phyloP scores from a whole-genome alignment of 768 basidiomycete genomes.

The Serendipita indica region DNA sequence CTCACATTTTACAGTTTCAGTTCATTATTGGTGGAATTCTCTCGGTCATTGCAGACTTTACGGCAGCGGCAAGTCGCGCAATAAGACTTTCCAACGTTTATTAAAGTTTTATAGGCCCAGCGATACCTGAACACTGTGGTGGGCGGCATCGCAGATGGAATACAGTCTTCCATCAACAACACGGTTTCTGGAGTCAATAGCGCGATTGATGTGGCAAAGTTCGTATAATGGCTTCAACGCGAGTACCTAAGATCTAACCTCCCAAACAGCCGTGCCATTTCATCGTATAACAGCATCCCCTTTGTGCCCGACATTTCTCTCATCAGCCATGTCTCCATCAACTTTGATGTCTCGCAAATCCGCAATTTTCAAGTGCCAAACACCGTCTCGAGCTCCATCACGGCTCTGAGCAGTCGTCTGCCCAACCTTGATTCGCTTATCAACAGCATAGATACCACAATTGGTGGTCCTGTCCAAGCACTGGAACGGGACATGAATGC shows the following conservation, averaged over 20 bases:
- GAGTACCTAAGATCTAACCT: no score
- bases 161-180: slow-evolving; percentile 45
- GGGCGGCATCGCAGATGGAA: slow-evolving; percentile 27
- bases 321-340: not conserved
- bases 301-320: not conserved
- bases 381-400: not conserved
- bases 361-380: not conserved
- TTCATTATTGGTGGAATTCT: slow-evolving; percentile 72
- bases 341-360: not conserved
- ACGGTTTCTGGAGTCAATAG: slow-evolving; percentile 54
- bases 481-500: no score
- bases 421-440: not conserved
- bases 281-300: no score
- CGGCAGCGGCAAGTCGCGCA: slow-evolving; percentile 49
- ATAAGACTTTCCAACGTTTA: not conserved
- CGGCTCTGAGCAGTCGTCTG: not conserved
- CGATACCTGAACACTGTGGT: slow-evolving; percentile 47
- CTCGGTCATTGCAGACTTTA: slow-evolving; percentile 63
- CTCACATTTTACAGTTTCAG: slow-evolving; percentile 33
- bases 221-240: no score
- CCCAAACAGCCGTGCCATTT: no score
- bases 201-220: slow-evolving; percentile 47
- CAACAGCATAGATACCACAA: no score
- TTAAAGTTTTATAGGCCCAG: slow-evolving; percentile 40
- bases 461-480: no score